Base-by-base conservation (phyloP, 2,329 filamentous ascomycete genomes). In the Madurella mycetomatis region DNA sequence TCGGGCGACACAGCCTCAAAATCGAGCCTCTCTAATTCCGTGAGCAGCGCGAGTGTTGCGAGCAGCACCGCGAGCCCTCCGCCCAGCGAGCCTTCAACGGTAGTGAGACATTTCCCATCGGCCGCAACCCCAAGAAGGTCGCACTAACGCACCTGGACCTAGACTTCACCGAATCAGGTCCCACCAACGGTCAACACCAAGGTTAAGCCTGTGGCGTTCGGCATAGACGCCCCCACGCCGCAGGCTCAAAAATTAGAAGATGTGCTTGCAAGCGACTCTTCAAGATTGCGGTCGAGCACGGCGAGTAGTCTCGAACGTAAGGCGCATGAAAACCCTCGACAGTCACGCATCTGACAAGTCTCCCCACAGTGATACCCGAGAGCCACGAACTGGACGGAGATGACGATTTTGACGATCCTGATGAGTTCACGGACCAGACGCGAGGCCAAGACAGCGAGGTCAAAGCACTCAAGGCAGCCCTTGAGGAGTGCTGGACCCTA, bases 401-500 rank as follows among this genome's bases (percentile, higher is more conserved):
- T 47, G 74, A 70, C 2, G 78, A 86, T 53, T 76, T 77, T 31
- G 78, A 85, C 53, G 74, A 81, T 44, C 77, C 78, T 19, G 66
- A 67, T 47, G 64, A 66, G 5, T 78, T 78, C 41, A 71, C 71
- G 72, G 32, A 70, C 67, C 15, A 66, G 69, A 37, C 70, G 68
- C 41, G 71, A 68, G 53, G 52, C 44, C 76, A 80, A n/a, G 76
- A 81, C 12, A 76, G 78, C 48, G 86, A 90, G 64, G 75, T 89
- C 19, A 75, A 72, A 25, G 86, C 87, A 8, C 74, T 96, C n/a
- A 83, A 83, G 58, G 83, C 83, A 31, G 90, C 91, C 2, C 76
- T 96, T 15, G 83, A 87, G 58, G 90, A 96, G 73, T 96, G 91
- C 70, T 96, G 92, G 92, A 95, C 87, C 0, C 75, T 96, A 13